These are phyloP conservation scores for Pseudonitzschia delicatissima DNA, from an alignment of 108 stramenopile species.

Conservation along the genomic window DNA sequence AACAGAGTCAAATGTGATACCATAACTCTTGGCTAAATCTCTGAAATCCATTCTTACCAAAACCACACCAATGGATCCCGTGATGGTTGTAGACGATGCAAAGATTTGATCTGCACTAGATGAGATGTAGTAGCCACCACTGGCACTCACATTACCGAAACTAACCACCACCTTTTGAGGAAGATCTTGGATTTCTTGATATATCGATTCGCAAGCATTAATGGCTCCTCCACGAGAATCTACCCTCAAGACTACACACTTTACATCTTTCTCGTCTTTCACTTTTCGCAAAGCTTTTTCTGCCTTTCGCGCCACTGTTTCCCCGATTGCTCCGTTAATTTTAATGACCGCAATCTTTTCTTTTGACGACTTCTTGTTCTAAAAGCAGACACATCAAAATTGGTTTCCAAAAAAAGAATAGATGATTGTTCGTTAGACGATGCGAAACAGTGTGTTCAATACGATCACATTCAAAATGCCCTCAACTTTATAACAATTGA, in stretches of 20 bases:
- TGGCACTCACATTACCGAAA: conserved; percentile 73
- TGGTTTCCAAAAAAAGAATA: not conserved
- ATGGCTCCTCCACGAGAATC: conserved; percentile 71
- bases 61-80: conserved; percentile 82
- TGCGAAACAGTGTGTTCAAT: not conserved
- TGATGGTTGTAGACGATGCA: conserved; percentile 62
- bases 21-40: conserved; percentile 58
- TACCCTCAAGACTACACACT: conserved; percentile 62
- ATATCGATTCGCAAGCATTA: conserved; percentile 68
- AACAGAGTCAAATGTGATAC: conserved; percentile 53
- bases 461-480: not conserved
- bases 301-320: conserved; percentile 40
- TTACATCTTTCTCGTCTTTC: conserved; percentile 46
- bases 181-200: conserved; percentile 55
- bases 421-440: not conserved
- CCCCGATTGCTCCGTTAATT: conserved; percentile 56
- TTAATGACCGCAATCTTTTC: conserved; percentile 66
- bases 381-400: not conserved
- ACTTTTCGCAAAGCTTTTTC: conserved; percentile 52
- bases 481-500: too few relatives aligned
- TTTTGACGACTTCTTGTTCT: conserved; percentile 4
- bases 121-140: conserved; percentile 80
- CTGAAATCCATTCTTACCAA: conserved; percentile 64
- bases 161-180: conserved; percentile 55
- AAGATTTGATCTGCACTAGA: conserved; percentile 62